These are phyloP conservation scores for Fusarium irregulare DNA, from an alignment of 2,329 filamentous ascomycete species.

Conservation along the genomic window DNA sequence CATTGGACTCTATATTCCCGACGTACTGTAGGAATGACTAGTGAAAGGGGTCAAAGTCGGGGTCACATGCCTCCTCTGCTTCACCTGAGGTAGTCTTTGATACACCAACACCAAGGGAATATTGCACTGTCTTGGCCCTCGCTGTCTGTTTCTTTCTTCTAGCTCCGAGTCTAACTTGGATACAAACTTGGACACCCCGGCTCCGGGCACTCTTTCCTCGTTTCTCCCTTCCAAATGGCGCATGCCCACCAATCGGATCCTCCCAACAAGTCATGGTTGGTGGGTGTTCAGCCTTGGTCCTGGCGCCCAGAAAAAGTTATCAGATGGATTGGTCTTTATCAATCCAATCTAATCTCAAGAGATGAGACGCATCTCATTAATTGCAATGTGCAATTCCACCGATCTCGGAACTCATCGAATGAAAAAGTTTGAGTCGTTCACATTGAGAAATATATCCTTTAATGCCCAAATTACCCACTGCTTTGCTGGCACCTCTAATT, in stretches of 20 bases:
- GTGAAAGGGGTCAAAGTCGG: neutral
- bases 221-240: constrained; percentile 5
- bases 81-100: neutral
- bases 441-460: neutral
- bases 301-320: constrained; percentile 19
- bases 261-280: constrained; percentile 14
- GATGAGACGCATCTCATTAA: constrained; percentile 24
- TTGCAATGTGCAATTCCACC: constrained; percentile 21
- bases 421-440: neutral
- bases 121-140: neutral
- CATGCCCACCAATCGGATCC: constrained; percentile 34
- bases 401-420: constrained; percentile 33
- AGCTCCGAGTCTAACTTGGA: neutral
- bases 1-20: neutral
- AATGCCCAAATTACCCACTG: neutral
- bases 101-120: neutral
- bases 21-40: neutral
- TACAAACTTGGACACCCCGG: constrained; percentile 7
- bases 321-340: constrained; percentile 42
- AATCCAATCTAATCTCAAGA: constrained; percentile 48
- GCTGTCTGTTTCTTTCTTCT: constrained; percentile 1
- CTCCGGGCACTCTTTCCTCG: constrained; percentile 13
- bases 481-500: constrained; percentile 16
- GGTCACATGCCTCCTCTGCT: constrained; percentile 35
- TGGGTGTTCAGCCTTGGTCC: constrained; percentile 11